Evolutionary conservation across 2,329 filamentous ascomycete species (phyloP).

Genomic region (Triangularia setosa): DNA sequence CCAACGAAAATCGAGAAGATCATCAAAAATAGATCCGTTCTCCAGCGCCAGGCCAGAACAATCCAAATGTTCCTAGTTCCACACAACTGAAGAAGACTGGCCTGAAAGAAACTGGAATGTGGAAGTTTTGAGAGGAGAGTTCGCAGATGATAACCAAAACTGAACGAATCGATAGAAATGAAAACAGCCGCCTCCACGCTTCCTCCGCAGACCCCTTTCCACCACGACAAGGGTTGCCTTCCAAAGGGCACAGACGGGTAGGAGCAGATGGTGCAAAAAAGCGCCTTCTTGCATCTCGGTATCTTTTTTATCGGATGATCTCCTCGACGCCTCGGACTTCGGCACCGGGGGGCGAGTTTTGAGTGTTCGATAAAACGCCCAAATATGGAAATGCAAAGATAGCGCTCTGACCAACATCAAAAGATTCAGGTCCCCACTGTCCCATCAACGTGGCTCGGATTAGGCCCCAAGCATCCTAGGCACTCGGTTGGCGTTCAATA

Average conservation of each 20-base stretch:
- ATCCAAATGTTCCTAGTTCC: neutral
- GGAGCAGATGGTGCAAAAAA: neutral
- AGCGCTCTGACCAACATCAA: neutral
- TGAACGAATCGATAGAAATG: neutral
- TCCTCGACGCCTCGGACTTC: neutral
- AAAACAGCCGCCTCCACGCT: neutral
- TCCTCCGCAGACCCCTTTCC: neutral
- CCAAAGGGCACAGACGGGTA: neutral
- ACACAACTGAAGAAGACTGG: neutral
- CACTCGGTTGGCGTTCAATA: constrained; percentile 16
- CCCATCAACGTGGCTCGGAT: constrained; percentile 12
- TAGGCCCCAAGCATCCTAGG: neutral
- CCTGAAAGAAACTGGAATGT: neutral
- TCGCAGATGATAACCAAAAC: neutral
- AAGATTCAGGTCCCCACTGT: neutral
- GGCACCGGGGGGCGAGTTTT: neutral
- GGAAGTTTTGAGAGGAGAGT: neutral
- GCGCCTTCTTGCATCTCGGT: neutral
- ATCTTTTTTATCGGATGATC: neutral
- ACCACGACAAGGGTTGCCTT: neutral
- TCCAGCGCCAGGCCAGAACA: neutral
- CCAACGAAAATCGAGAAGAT: neutral
- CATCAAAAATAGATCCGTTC: neutral
- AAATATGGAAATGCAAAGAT: neutral
- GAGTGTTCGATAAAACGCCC: neutral